phyloP scores from a whole-genome alignment of 202 grass and related monocot genomes.

The Carex sylvatica region DNA sequence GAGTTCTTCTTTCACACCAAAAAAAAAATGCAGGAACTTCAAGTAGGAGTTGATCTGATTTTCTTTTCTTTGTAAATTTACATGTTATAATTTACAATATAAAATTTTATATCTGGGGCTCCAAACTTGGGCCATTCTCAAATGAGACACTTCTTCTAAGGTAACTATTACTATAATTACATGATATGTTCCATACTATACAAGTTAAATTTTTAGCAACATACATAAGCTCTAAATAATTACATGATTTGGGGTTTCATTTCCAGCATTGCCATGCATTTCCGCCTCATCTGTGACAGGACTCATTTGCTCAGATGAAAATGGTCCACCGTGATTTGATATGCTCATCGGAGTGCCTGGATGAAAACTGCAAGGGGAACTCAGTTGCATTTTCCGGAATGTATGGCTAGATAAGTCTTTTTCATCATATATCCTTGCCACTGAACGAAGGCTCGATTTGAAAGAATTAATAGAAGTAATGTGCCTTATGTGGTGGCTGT shows the following conservation, averaged over 20 bases:
- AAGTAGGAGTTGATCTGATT: background rate
- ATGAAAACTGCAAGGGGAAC: background rate
- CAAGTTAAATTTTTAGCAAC: background rate
- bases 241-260: background rate
- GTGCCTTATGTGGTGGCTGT: background rate
- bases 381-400: slow-evolving; percentile 28
- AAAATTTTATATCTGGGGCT: too few species aligned
- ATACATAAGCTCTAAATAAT: background rate
- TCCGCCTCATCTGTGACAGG: background rate
- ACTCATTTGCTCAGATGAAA: background rate
- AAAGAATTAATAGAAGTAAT: slow-evolving; percentile 20
- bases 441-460: slow-evolving; percentile 7
- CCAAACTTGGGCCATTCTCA: background rate
- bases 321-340: background rate
- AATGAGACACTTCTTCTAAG: background rate
- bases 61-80: background rate
- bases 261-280: background rate
- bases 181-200: background rate
- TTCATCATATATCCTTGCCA: slow-evolving; percentile 40
- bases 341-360: background rate
- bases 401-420: slow-evolving; percentile 56
- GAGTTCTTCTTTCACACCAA: background rate
- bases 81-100: background rate
- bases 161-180: background rate
- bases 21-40: background rate